phyloP scores from a whole-genome alignment of 176 grass and related monocot genomes.

The Musa beccarii region DNA sequence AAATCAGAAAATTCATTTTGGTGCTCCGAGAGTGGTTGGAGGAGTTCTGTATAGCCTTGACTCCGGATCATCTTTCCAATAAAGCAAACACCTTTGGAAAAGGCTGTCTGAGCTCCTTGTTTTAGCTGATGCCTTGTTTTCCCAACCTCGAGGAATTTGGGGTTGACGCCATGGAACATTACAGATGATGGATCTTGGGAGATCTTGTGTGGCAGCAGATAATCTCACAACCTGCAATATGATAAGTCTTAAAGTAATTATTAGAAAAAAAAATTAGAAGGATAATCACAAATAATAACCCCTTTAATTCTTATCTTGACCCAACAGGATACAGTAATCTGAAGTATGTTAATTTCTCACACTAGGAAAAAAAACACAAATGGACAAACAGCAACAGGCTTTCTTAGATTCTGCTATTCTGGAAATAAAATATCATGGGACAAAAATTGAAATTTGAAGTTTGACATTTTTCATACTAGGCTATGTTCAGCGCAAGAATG shows the following conservation, averaged over 20 bases:
- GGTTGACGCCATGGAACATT: slow-evolving; percentile 98
- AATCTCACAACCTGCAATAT: slow-evolving; percentile 72
- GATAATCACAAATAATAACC: background rate
- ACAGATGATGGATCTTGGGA: slow-evolving; percentile 77
- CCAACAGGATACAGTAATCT: background rate
- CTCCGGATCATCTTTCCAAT: slow-evolving; percentile 99
- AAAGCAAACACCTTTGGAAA: slow-evolving; percentile 86
- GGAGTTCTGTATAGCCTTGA: slow-evolving; percentile 87
- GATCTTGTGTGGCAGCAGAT: slow-evolving; percentile 83
- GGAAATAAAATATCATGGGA: no score
- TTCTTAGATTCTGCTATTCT: no score
- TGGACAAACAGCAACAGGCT: no score
- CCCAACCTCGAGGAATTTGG: slow-evolving; percentile 83
- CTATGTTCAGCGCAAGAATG: no score
- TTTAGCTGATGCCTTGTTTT: slow-evolving; percentile 53
- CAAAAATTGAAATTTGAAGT: no score
- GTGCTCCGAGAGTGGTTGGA: slow-evolving; percentile 54
- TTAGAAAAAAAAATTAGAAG: background rate
- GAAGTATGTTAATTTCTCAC: no score
- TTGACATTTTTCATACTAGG: no score
- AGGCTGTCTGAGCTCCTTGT: slow-evolving; percentile 40
- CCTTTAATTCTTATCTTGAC: background rate
- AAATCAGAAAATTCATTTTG: slow-evolving; percentile 57
- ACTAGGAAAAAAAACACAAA: no score
- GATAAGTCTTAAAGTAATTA: background rate